Conservation (phyloP, 192 early-diverging fungal genomes). For the Backusella circina region DNA sequence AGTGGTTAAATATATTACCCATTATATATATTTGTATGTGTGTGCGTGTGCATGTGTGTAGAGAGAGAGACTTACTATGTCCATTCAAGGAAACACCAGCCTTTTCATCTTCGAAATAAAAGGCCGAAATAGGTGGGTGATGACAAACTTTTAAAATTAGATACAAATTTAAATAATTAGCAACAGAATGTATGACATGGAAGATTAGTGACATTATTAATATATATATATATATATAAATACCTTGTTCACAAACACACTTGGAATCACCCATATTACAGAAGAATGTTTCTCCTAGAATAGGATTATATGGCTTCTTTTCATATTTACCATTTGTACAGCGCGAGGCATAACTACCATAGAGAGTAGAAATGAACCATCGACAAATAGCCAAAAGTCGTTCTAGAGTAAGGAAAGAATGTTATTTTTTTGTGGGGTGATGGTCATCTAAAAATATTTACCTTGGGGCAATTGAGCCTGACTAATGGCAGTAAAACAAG, state of each 20-base stretch:
- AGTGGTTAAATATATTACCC: background rate
- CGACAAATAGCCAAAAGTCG: conserved; percentile 65
- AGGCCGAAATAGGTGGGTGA: conserved; percentile 69
- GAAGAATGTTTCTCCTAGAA: conserved; percentile 62
- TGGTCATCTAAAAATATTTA: conserved; percentile 1
- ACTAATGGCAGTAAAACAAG: conserved; percentile 61
- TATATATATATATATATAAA: background rate
- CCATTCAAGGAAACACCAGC: conserved; percentile 63
- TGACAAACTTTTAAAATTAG: conserved; percentile 48
- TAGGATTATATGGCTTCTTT: conserved; percentile 70
- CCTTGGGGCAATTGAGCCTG: conserved; percentile 41
- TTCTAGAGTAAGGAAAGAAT: conserved; percentile 35
- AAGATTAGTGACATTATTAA: background rate
- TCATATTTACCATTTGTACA: conserved; percentile 63
- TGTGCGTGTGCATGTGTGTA: too few species aligned
- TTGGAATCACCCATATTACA: conserved; percentile 52
- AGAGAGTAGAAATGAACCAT: conserved; percentile 83
- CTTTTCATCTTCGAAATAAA: conserved; percentile 63
- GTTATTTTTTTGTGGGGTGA: background rate
- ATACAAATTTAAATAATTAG: background rate
- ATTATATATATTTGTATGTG: background rate
- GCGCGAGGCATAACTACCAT: conserved; percentile 72
- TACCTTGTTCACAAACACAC: conserved; percentile 60
- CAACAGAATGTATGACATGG: background rate
- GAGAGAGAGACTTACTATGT: conserved; percentile 40